phyloP scores from a whole-genome alignment of 2,329 filamentous ascomycete species.

The Cyphellophora attinorum region DNA sequence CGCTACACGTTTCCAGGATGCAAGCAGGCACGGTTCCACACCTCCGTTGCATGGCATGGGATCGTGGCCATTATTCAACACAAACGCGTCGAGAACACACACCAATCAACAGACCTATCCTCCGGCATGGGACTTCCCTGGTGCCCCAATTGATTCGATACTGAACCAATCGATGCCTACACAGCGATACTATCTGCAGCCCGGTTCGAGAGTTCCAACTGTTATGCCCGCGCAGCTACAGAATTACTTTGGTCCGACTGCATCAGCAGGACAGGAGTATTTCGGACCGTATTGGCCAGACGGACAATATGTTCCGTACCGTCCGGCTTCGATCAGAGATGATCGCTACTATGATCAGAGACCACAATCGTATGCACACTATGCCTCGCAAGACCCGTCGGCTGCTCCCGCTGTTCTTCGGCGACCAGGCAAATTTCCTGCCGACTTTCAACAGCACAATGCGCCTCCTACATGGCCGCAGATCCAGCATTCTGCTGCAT shows the following conservation, averaged over 20 bases:
- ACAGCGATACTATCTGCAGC: slow-evolving; percentile 31
- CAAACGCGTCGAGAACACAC: too few relatives aligned
- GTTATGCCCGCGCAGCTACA: slow-evolving; percentile 52
- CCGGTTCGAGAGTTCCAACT: slow-evolving; percentile 45
- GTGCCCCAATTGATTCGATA: slow-evolving; percentile 50
- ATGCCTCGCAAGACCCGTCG: neutral
- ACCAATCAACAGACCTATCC: too few relatives aligned
- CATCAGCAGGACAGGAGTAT: slow-evolving; percentile 45
- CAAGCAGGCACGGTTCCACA: too few relatives aligned
- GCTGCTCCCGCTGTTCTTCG: neutral
- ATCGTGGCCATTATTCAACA: too few relatives aligned
- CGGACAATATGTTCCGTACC: slow-evolving; percentile 52
- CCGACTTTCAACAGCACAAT: slow-evolving; percentile 9
- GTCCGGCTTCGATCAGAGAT: slow-evolving; percentile 48
- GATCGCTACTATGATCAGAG: slow-evolving; percentile 29
- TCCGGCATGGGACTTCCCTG: slow-evolving; percentile 19
- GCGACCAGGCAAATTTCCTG: slow-evolving; percentile 6
- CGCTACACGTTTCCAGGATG: too few relatives aligned
- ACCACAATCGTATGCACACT: neutral
- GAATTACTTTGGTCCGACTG: slow-evolving; percentile 47
- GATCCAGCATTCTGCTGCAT: too few relatives aligned
- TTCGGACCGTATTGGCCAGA: slow-evolving; percentile 57
- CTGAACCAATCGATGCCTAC: slow-evolving; percentile 45
- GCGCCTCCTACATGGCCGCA: too few relatives aligned
- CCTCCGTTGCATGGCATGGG: too few relatives aligned